Evolutionary conservation across 129 eudicot species (phyloP).

Genomic region (Artemisia argyi): DNA sequence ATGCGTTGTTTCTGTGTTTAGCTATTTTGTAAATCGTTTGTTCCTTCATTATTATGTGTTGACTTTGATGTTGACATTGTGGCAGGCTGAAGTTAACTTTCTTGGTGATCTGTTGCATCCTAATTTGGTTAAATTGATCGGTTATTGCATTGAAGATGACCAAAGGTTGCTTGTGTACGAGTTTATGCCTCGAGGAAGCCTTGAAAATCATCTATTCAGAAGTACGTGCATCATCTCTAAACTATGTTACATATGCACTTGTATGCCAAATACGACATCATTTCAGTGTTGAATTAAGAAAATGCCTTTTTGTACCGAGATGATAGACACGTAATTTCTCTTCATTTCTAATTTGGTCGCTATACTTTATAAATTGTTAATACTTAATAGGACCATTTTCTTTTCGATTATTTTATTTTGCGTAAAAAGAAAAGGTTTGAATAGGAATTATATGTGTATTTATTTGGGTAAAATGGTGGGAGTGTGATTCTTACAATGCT

Average conservation of each 20-base stretch:
- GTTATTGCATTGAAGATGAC: constrained; percentile 93
- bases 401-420: no score
- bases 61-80: constrained; percentile 16
- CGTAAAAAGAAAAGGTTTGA: no score
- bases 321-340: background rate
- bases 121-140: constrained; percentile 84
- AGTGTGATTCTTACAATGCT: background rate
- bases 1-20: constrained; percentile 17
- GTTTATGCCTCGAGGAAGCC: constrained; percentile 96
- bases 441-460: no score
- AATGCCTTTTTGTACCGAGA: background rate
- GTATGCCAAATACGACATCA: background rate
- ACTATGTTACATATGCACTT: constrained; percentile 3
- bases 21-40: background rate
- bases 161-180: constrained; percentile 94
- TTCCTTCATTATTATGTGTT: background rate
- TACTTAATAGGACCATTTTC: no score
- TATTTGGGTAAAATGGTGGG: background rate
- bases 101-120: constrained; percentile 94
- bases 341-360: background rate
- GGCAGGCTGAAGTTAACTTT: constrained; percentile 89
- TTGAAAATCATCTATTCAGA: constrained; percentile 93
- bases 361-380: background rate
- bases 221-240: constrained; percentile 45
- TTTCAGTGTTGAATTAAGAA: constrained; percentile 2